These are phyloP conservation scores for Gentiana dahurica DNA, from an alignment of 257 asterid species.

Conservation along the genomic window DNA sequence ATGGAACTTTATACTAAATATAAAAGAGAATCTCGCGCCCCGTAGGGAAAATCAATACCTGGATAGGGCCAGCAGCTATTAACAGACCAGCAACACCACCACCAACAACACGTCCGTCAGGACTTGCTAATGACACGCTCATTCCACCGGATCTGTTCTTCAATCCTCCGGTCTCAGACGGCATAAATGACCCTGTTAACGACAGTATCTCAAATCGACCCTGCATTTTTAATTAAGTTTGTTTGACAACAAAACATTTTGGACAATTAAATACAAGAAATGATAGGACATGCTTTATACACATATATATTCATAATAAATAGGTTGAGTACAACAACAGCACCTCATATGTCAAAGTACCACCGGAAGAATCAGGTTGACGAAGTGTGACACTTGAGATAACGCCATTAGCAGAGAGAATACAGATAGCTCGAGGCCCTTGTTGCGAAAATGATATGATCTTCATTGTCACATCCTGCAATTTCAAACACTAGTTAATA, in stretches of 20 bases:
- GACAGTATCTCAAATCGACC: slow-evolving; percentile 95
- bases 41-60: slow-evolving; percentile 29
- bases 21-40: too few species aligned
- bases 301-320: neutral
- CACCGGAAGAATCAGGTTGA: slow-evolving; percentile 85
- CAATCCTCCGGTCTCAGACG: slow-evolving; percentile 82
- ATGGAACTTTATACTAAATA: too few species aligned
- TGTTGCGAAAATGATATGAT: slow-evolving; percentile 77
- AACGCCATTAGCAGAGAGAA: slow-evolving; percentile 72
- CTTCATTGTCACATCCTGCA: slow-evolving; percentile 74
- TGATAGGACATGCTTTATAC: too few species aligned
- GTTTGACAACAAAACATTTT: too few species aligned
- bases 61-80: slow-evolving; percentile 87
- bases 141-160: slow-evolving; percentile 90
- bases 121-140: slow-evolving; percentile 89
- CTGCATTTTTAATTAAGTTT: slow-evolving; percentile 16
- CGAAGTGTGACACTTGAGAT: slow-evolving; percentile 79
- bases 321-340: neutral
- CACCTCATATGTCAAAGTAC: slow-evolving; percentile 83
- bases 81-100: slow-evolving; percentile 92
- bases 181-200: slow-evolving; percentile 79
- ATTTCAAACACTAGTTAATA: too few species aligned
- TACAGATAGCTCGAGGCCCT: slow-evolving; percentile 81
- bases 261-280: too few species aligned
- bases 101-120: slow-evolving; percentile 90